A percentile compares a stretch with the other conserved stretches of the same genome.
Conservation (phyloP, 257 asterid species). For the Solanum gracilifrons region DNA sequence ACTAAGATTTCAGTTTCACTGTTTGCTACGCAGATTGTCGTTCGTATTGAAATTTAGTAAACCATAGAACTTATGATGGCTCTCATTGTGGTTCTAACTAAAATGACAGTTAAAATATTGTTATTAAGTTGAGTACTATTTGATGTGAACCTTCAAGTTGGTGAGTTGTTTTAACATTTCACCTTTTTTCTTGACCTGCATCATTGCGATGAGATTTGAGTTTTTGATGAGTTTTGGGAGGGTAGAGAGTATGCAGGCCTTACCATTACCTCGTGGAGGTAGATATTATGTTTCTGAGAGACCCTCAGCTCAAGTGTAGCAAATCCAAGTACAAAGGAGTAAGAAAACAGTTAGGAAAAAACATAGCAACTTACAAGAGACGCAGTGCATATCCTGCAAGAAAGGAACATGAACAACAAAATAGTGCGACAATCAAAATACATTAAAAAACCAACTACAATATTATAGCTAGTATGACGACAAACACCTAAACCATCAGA, state of each 20-base stretch:
- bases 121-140: neutral
- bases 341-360: neutral
- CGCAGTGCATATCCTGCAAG: neutral
- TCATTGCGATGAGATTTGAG: neutral
- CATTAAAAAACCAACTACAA: neutral
- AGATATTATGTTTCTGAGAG: no score
- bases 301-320: neutral
- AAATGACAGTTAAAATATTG: neutral
- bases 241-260: neutral
- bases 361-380: neutral
- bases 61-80: neutral
- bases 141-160: neutral
- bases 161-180: neutral
- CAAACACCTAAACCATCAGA: neutral
- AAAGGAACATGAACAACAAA: neutral
- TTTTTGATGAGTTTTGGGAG: neutral
- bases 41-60: neutral
- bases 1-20: neutral
- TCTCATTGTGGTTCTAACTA: neutral
- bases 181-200: neutral
- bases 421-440: no score
- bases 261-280: neutral
- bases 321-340: neutral
- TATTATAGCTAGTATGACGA: neutral
- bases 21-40: neutral